These are phyloP conservation scores for Pyrenochaeta sp. DNA, from an alignment of 2,329 filamentous ascomycete genomes.

Conservation along the genomic window DNA sequence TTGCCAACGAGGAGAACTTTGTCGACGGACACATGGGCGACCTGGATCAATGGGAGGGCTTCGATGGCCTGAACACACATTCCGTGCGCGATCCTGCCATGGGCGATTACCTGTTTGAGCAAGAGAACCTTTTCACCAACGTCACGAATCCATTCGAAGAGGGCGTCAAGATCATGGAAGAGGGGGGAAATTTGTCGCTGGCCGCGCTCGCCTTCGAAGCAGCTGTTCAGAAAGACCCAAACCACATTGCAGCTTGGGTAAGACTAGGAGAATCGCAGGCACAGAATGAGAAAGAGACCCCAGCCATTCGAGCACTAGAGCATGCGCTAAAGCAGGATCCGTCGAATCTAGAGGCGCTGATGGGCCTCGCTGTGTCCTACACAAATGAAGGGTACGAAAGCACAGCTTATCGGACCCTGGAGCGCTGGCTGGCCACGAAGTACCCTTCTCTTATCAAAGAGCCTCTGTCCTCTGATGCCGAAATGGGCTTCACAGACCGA, in stretches of 20 bases:
- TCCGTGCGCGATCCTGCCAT: conserved; percentile 75
- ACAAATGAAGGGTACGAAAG: conserved; percentile 99
- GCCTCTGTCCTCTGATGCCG: conserved; percentile 76
- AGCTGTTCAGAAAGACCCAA: conserved; percentile 86
- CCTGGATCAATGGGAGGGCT: conserved; percentile 80
- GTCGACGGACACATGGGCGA: conserved; percentile 73
- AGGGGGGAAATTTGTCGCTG: conserved; percentile 91
- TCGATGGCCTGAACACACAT: conserved; percentile 75
- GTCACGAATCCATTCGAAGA: conserved; percentile 89
- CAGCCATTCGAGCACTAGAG: conserved; percentile 92
- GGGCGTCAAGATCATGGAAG: conserved; percentile 89
- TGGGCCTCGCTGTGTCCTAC: conserved; percentile 95
- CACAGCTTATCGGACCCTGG: conserved; percentile 93
- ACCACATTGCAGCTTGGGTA: conserved; percentile 93
- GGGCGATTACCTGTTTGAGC: conserved; percentile 93
- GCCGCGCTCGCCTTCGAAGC: conserved; percentile 96
- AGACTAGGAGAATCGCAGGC: conserved; percentile 91
- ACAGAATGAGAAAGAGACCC: conserved; percentile 98
- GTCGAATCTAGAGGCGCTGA: conserved; percentile 85
- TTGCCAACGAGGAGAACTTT: conserved; percentile 72
- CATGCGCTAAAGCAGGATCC: conserved; percentile 89
- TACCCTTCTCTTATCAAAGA: conserved; percentile 83
- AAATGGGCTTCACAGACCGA: conserved; percentile 93
- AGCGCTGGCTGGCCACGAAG: conserved; percentile 95
- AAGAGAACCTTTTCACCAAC: conserved; percentile 87